A percentile compares a stretch with the other conserved stretches of the same genome.
These are phyloP conservation scores for Yamadazyma endophytica DNA, from an alignment of 805 yeast genomes.

Conservation along the genomic window DNA sequence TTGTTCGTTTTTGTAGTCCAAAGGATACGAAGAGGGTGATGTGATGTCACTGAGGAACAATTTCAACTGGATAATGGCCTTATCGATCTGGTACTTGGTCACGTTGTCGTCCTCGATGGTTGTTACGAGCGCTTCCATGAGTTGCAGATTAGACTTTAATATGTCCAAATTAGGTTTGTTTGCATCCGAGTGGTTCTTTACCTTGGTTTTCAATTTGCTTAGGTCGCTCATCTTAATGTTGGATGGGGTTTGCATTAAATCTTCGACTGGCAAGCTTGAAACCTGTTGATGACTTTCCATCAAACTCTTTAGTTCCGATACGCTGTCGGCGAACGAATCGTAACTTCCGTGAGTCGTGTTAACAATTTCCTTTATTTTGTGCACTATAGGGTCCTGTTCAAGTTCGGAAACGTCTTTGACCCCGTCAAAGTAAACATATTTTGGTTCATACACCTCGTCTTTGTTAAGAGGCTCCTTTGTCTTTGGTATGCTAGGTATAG, in stretches of 20 bases:
- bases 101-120: slow-evolving; percentile 1
- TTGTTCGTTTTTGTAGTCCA: slow-evolving; percentile 26
- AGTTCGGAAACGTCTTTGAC: slow-evolving; percentile 1
- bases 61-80: slow-evolving; percentile 22
- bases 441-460: neutral
- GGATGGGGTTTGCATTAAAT: too few relatives aligned
- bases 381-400: too few relatives aligned
- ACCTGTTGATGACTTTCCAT: too few relatives aligned
- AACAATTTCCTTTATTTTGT: slow-evolving; percentile 19
- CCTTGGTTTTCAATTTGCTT: too few relatives aligned
- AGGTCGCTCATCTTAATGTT: too few relatives aligned
- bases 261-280: too few relatives aligned
- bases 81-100: slow-evolving; percentile 15
- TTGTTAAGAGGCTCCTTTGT: neutral
- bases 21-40: slow-evolving; percentile 16
- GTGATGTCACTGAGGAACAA: slow-evolving; percentile 7
- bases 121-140: neutral
- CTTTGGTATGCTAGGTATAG: too few relatives aligned
- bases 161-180: too few relatives aligned
- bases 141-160: too few relatives aligned
- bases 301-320: too few relatives aligned
- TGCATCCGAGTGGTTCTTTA: too few relatives aligned
- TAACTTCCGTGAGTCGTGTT: slow-evolving; percentile 20
- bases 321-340: too few relatives aligned
- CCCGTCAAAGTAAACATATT: slow-evolving; percentile 4